Evolutionary conservation across 2,329 filamentous ascomycete species (phyloP).

Genomic region (Aspergillus japonicus): DNA sequence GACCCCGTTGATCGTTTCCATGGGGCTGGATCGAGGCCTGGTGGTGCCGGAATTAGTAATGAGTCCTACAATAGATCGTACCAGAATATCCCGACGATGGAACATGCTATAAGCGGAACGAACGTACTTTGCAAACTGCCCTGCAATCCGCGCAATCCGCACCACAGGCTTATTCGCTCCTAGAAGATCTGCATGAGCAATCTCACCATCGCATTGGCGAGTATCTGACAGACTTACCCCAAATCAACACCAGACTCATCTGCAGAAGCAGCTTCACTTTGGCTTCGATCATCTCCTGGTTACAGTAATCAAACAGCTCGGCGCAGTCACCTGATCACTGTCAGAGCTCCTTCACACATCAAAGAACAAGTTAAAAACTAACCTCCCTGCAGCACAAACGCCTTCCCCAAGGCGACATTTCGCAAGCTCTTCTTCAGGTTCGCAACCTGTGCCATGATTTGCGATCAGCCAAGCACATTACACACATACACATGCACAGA

Average conservation of each 20-base stretch:
- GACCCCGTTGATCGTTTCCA: conserved; percentile 74
- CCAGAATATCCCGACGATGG: neutral
- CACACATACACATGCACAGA: no score
- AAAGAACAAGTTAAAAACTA: conserved; percentile 12
- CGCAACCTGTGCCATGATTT: conserved; percentile 54
- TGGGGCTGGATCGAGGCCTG: conserved; percentile 78
- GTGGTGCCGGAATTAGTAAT: neutral
- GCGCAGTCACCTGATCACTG: conserved; percentile 68
- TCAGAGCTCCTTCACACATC: neutral
- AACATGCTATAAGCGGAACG: neutral
- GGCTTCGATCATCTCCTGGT: conserved; percentile 81
- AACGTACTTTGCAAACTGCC: conserved; percentile 82
- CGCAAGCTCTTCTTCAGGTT: conserved; percentile 74
- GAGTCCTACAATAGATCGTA: neutral
- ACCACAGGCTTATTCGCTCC: conserved; percentile 74
- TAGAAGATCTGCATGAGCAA: conserved; percentile 17
- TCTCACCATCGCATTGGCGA: conserved; percentile 28
- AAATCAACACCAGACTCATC: conserved; percentile 95
- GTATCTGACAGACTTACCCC: conserved; percentile 54
- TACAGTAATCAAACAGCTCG: conserved; percentile 96
- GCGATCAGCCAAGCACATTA: conserved; percentile 1
- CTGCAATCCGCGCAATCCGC: conserved; percentile 91
- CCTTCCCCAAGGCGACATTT: conserved; percentile 85
- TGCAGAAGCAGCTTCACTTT: conserved; percentile 96
- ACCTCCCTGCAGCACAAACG: conserved; percentile 92